phyloP scores from a whole-genome alignment of 768 basidiomycete species.

The Lentinus brumalis region DNA sequence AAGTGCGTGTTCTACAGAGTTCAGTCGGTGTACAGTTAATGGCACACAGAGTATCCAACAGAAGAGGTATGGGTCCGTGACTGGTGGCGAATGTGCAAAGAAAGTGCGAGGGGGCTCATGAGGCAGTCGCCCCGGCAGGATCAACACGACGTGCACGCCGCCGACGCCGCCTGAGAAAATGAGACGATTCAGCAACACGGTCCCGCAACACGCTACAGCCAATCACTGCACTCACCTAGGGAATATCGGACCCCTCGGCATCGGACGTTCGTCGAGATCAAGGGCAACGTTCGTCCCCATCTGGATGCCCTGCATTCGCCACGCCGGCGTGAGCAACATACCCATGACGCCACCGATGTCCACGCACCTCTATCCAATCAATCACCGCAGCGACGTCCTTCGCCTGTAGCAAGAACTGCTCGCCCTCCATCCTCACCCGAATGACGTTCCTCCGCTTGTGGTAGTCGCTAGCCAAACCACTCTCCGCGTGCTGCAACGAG shows the following conservation, averaged over 20 bases:
- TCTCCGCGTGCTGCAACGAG: constrained; percentile 88
- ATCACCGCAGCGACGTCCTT: constrained; percentile 83
- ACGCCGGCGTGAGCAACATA: constrained; percentile 1
- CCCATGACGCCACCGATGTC: background rate
- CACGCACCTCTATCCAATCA: constrained; percentile 89
- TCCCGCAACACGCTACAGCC: background rate
- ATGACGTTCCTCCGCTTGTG: constrained; percentile 92
- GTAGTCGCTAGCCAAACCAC: constrained; percentile 95
- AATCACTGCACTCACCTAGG: constrained; percentile 59
- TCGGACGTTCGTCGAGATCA: constrained; percentile 87
- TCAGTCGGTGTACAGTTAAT: background rate
- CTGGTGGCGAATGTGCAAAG: background rate
- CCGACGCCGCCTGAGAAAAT: constrained; percentile 6
- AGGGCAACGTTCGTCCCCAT: constrained; percentile 89
- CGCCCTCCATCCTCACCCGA: constrained; percentile 86
- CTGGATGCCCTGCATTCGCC: constrained; percentile 70
- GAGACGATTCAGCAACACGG: background rate
- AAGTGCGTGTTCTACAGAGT: background rate
- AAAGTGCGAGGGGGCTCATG: background rate
- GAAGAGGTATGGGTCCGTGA: background rate
- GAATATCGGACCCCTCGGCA: constrained; percentile 89
- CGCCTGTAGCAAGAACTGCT: constrained; percentile 95
- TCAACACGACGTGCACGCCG: constrained; percentile 9
- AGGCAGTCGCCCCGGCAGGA: background rate
- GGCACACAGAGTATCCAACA: background rate